Evolutionary conservation across 2,329 filamentous ascomycete genomes (phyloP).

Genomic region (Phaeosphaeria sp.): DNA sequence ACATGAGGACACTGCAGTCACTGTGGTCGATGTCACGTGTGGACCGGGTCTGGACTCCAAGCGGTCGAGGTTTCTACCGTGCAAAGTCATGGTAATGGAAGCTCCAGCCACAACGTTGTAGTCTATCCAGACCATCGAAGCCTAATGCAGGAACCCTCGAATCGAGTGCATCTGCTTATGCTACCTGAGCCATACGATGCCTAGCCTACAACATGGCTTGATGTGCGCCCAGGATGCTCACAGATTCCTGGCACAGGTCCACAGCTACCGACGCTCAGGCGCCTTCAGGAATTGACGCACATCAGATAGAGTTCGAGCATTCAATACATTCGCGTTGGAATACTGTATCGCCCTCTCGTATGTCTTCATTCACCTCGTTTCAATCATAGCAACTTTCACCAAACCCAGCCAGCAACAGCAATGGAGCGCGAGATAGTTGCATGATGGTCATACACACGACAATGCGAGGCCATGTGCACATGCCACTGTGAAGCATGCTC

Average conservation of each 20-base stretch:
- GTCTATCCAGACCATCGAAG: background rate
- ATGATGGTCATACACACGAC: background rate
- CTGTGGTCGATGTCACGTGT: no score
- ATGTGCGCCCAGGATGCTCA: background rate
- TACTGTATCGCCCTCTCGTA: background rate
- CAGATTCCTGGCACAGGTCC: background rate
- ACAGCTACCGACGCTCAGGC: background rate
- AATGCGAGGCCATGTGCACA: background rate
- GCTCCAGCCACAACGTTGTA: background rate
- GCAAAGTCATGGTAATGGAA: background rate
- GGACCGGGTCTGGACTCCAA: no score
- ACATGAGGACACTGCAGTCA: no score
- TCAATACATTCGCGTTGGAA: background rate
- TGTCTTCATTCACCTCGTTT: background rate
- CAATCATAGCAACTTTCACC: background rate
- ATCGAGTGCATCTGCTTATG: background rate
- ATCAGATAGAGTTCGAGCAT: background rate
- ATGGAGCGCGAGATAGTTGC: background rate
- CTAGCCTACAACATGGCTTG: background rate
- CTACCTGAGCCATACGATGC: background rate
- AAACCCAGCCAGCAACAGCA: background rate
- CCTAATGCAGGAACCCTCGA: slow-evolving; percentile 1
- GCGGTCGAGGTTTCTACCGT: no score
- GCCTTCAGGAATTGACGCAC: background rate
- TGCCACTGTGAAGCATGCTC: slow-evolving; percentile 9